Base-by-base conservation (phyloP, 1,139 yeast genomes). In the Lodderomyces jiufengensis region DNA sequence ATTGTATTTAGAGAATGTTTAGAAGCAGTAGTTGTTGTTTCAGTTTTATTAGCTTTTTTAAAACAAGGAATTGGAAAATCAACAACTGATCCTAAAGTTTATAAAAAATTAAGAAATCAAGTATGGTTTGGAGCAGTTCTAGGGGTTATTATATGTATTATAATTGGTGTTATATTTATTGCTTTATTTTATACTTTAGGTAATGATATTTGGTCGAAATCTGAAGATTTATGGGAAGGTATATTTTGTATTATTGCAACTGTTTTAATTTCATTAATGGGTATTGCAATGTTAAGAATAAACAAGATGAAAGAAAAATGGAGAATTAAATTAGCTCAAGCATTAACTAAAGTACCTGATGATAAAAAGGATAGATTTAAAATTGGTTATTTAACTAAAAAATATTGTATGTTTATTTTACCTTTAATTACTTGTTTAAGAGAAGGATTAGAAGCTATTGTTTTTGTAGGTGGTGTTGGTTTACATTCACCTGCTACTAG, bases 151-250 rank as follows among this genome's bases (percentile, higher is more conserved):
- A 54, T 84, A 23, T 86, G 95, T 67, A 57, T 86, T 42, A 55
- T 78, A 35, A 67, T 87, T 41, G 96, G 96, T 45, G 79, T 82
- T 54, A 80, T 80, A 8, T 85, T 87, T 61, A 84, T 88, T 50
- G 86, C 84, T 43, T 78, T 83, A 11, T 88, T 84, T 58, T 87
- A 88, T 54, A 59, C 79, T 14, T 67, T 85, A 24, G 85, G 85
- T 34, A 73, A 79, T 21, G 90, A 87, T 65, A 62, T 86, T 43
- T 87, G 95, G 95, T 63, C 85, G 13, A 56, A 67, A 30, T 78
- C 94, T 31, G 96, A 87, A 55, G 95, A 87, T 53, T 70, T 87
- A 38, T 87, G 95, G 84, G 96, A 87, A 63, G 95, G 95, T 52
- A 72, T 81, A 22, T 77, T 87, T 51, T 80, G 86, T 53, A 61